phyloP scores from a whole-genome alignment of 1,284 basidiomycete genomes.

The Ganoderma boninense region DNA sequence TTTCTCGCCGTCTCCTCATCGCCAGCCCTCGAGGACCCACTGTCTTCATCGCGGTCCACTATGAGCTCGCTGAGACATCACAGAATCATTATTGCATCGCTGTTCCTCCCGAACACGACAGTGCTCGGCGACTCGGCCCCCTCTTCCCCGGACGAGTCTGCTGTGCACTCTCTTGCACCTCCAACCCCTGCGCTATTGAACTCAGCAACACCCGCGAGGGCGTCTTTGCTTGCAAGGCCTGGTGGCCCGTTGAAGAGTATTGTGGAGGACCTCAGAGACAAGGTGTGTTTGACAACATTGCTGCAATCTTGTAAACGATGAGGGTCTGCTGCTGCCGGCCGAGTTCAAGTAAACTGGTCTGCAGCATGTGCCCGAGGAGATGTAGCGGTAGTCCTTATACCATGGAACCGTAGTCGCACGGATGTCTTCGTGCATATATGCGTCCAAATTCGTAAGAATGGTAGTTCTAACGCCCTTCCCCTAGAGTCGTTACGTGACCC shows the following conservation, averaged over 20 bases:
- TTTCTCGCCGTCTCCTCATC: constrained; percentile 11
- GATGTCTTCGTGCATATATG: background rate
- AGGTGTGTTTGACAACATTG: no score
- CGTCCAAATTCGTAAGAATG: background rate
- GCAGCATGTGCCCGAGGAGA: background rate
- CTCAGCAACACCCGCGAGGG: constrained; percentile 34
- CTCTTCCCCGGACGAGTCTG: constrained; percentile 50
- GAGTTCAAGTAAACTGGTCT: background rate
- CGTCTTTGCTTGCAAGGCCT: constrained; percentile 26
- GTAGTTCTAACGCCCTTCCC: background rate
- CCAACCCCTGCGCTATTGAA: constrained; percentile 33
- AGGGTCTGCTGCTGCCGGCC: background rate
- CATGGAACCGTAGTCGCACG: background rate
- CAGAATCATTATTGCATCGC: constrained; percentile 77
- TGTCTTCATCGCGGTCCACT: constrained; percentile 31
- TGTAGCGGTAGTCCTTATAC: background rate
- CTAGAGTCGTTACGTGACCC: constrained; percentile 52
- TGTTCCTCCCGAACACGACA: constrained; percentile 79
- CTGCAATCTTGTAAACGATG: no score
- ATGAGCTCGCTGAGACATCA: constrained; percentile 76
- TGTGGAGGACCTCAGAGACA: constrained; percentile 77
- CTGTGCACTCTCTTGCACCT: constrained; percentile 15
- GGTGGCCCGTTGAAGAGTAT: constrained; percentile 66
- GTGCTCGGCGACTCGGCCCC: constrained; percentile 64
- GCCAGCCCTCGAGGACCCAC: background rate